Evolutionary conservation across 1,284 basidiomycete genomes (phyloP).

Genomic region (Pascua guehoae): DNA sequence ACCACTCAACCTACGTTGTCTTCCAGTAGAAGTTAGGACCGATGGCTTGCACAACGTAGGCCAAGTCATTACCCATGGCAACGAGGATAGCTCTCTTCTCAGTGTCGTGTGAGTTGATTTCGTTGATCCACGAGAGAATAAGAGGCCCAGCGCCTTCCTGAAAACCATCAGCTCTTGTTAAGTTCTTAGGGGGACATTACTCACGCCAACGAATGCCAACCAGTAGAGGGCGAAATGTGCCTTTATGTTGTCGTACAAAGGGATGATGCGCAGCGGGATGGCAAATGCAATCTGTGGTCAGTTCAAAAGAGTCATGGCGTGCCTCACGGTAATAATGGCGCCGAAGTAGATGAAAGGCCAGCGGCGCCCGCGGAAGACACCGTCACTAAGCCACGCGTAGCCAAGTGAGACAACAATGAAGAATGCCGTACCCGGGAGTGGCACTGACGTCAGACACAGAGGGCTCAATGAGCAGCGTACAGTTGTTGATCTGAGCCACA

Average conservation of each 20-base stretch:
- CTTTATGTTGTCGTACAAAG: constrained; percentile 32
- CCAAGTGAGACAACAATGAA: constrained; percentile 28
- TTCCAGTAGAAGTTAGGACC: constrained; percentile 43
- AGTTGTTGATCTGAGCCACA: constrained; percentile 33
- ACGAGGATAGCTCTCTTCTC: constrained; percentile 41
- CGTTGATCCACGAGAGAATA: constrained; percentile 35
- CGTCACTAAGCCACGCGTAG: constrained; percentile 39
- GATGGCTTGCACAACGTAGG: constrained; percentile 40
- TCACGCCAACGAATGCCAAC: constrained; percentile 6
- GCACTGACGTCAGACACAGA: constrained; percentile 13
- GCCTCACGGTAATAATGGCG: constrained; percentile 17
- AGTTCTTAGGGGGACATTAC: background rate
- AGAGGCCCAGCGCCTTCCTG: constrained; percentile 15
- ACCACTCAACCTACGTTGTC: constrained; percentile 6
- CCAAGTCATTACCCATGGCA: constrained; percentile 35
- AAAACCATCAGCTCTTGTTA: too few species aligned
- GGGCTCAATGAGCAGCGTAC: constrained; percentile 5
- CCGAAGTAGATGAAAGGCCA: constrained; percentile 38
- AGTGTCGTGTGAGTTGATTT: constrained; percentile 31
- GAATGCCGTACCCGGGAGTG: constrained; percentile 29
- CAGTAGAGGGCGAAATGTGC: constrained; percentile 32
- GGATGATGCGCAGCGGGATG: constrained; percentile 22
- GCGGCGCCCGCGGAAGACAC: constrained; percentile 27
- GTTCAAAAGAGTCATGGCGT: too few species aligned
- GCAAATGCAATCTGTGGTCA: constrained; percentile 14